Conservation (phyloP, 345 rosid genomes). For the Pistacia vera region DNA sequence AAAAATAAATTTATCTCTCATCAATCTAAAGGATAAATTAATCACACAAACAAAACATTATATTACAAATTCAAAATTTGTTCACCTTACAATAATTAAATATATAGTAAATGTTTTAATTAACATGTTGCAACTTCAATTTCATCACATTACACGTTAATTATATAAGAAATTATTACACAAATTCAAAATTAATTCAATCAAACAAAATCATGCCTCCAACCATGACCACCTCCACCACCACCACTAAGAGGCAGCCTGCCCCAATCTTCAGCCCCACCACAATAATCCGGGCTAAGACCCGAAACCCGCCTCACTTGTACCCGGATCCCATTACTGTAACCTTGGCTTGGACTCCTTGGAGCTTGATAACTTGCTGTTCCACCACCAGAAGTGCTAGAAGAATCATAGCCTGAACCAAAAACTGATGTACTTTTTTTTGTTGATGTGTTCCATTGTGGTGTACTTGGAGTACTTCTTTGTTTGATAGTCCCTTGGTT, state of each 20-base stretch:
- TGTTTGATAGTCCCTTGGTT: slow-evolving; percentile 30
- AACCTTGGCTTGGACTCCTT: slow-evolving; percentile 63
- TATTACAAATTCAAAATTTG: neutral
- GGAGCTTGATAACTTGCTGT: slow-evolving; percentile 40
- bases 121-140: neutral
- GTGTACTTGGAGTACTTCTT: slow-evolving; percentile 43
- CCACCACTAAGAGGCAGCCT: slow-evolving; percentile 17
- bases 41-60: neutral
- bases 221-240: slow-evolving; percentile 35
- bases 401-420: slow-evolving; percentile 66
- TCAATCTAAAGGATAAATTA: too few species aligned
- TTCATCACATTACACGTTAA: neutral
- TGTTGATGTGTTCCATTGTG: slow-evolving; percentile 82
- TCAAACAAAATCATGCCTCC: slow-evolving; percentile 56
- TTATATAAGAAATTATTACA: neutral
- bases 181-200: slow-evolving; percentile 1
- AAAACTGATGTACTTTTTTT: slow-evolving; percentile 38
- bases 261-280: slow-evolving; percentile 46
- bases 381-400: slow-evolving; percentile 63
- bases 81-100: slow-evolving; percentile 1
- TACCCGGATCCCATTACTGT: slow-evolving; percentile 26
- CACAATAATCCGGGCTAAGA: slow-evolving; percentile 44
- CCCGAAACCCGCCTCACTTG: slow-evolving; percentile 31
- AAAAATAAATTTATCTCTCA: too few species aligned
- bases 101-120: neutral